phyloP scores from a whole-genome alignment of 2,329 filamentous ascomycete genomes.

The Teratosphaeria destructans region DNA sequence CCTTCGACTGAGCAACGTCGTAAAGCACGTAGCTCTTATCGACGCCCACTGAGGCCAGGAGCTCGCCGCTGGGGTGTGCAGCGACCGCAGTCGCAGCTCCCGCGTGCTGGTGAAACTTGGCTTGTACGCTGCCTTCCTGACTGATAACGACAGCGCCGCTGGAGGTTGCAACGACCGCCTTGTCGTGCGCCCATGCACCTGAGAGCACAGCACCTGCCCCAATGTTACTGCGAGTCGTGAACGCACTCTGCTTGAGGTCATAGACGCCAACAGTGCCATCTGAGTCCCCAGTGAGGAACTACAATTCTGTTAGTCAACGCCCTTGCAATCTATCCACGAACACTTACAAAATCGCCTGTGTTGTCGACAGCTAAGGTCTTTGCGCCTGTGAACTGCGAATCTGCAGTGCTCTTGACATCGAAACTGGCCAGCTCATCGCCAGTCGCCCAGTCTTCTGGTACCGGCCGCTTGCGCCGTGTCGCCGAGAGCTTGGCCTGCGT shows the following conservation, averaged over 20 bases:
- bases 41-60: constrained; percentile 75
- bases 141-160: constrained; percentile 74
- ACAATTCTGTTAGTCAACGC: background rate
- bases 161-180: constrained; percentile 61
- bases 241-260: constrained; percentile 64
- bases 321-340: background rate
- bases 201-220: constrained; percentile 58
- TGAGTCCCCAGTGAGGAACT: constrained; percentile 61
- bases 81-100: constrained; percentile 69
- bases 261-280: constrained; percentile 68
- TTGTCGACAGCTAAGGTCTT: constrained; percentile 48
- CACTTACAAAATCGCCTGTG: constrained; percentile 43
- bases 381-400: constrained; percentile 50
- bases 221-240: constrained; percentile 56
- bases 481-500: constrained; percentile 77
- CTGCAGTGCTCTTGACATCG: constrained; percentile 42
- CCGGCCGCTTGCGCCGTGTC: constrained; percentile 76
- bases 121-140: constrained; percentile 57
- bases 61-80: constrained; percentile 69
- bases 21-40: constrained; percentile 94
- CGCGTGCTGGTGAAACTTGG: constrained; percentile 68
- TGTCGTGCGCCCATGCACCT: constrained; percentile 55
- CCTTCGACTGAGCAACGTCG: constrained; percentile 57
- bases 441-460: constrained; percentile 78
- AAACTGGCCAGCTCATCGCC: constrained; percentile 57